Conservation (phyloP, 805 yeast species). For the Wickerhamomyces chaumierensis region DNA sequence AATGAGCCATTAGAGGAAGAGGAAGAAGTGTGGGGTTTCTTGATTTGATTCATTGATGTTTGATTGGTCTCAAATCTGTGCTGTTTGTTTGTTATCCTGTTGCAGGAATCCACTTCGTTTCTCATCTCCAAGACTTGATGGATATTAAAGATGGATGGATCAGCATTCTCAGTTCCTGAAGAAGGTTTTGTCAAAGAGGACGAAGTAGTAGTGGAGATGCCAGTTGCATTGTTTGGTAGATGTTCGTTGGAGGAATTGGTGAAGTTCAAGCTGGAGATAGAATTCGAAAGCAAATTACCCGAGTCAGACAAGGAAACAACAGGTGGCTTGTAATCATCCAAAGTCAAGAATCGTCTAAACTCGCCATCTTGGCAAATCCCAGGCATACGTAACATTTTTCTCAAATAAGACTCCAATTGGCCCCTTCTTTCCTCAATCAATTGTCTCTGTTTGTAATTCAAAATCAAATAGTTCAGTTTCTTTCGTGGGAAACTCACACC, state of each 20-base stretch:
- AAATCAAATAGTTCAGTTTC: slow-evolving; percentile 32
- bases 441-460: slow-evolving; percentile 56
- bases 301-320: no score
- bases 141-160: no score
- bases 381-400: slow-evolving; percentile 43
- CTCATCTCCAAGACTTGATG: slow-evolving; percentile 36
- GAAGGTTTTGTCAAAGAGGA: slow-evolving; percentile 1
- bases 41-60: no score
- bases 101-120: slow-evolving; percentile 36
- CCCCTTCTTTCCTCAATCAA: slow-evolving; percentile 53
- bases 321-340: slow-evolving; percentile 11
- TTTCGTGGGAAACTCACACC: slow-evolving; percentile 46
- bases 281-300: not conserved
- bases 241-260: not conserved
- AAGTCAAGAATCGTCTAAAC: slow-evolving; percentile 66
- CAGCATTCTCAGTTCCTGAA: slow-evolving; percentile 2
- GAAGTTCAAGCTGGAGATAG: not conserved
- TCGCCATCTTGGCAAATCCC: slow-evolving; percentile 64
- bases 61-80: not conserved
- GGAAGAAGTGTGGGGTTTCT: no score
- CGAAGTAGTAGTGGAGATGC: not conserved
- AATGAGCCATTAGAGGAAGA: no score
- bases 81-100: slow-evolving; percentile 6
- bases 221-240: not conserved
- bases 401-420: slow-evolving; percentile 53